phyloP scores from a whole-genome alignment of 129 eudicot genomes.

The Dittrichia graveolens region DNA sequence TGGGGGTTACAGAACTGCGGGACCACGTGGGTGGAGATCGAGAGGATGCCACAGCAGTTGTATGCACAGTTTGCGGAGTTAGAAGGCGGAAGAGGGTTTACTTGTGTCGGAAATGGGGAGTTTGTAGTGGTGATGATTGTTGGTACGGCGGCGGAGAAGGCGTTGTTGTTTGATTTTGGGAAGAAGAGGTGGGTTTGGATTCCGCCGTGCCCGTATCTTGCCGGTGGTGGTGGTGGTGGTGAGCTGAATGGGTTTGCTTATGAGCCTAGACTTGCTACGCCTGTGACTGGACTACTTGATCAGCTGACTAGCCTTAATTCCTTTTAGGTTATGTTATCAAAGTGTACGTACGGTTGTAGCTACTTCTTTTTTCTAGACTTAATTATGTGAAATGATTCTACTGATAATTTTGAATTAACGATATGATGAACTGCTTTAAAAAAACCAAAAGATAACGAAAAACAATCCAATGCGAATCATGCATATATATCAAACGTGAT shows the following conservation, averaged over 20 bases:
- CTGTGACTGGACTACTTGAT: conserved; percentile 74
- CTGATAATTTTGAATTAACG: not conserved
- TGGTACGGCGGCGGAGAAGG: conserved; percentile 49
- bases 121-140: conserved; percentile 58
- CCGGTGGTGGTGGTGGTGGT: conserved; percentile 22
- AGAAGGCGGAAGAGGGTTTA: conserved; percentile 78
- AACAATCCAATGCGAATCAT: not conserved
- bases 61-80: conserved; percentile 66
- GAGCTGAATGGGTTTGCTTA: conserved; percentile 82
- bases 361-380: not conserved
- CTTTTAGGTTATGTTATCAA: conserved; percentile 24
- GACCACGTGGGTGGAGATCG: conserved; percentile 71
- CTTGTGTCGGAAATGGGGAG: conserved; percentile 81
- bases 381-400: conserved; percentile 21
- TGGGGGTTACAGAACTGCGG: conserved; percentile 76
- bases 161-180: conserved; percentile 67
- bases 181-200: conserved; percentile 85
- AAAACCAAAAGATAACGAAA: not conserved
- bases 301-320: conserved; percentile 55
- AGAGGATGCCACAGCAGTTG: conserved; percentile 91
- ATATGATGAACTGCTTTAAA: not conserved
- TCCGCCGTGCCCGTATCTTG: conserved; percentile 61
- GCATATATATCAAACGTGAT: not conserved
- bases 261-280: conserved; percentile 75
- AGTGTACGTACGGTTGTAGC: not conserved